Evolutionary conservation across 495 filamentous ascomycete species (phyloP), one percentile per base, ranked within the genome.

Genomic region (Penicillium taxi): DNA sequence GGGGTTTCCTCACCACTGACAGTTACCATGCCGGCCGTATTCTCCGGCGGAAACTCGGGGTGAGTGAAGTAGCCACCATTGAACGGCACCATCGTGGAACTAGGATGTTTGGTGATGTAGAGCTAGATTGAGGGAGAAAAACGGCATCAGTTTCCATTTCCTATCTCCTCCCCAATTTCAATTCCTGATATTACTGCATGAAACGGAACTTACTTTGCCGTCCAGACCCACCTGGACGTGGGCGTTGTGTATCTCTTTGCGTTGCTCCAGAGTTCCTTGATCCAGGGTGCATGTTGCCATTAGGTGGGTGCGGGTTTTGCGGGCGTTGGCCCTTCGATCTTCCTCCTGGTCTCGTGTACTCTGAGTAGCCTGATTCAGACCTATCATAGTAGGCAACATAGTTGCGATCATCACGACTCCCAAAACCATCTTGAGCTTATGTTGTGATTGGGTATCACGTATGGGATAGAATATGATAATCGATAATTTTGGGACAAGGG

Each of bases 331-430:
- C 19, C 40, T 32, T 19, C 51, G 48, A 20, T 35, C 44, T 9
- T 52, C 45, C 20, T 59, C 52, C 7, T 48, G 43, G n/a, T 59
- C 44, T 1, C 44, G 46, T 7, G 35, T 37, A 17, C 41, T 42
- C 17, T 53, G 39, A 12, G 43, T 44, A 8, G 55, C 51, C 34
- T 58, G 52, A 31, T 53, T 58, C 6, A 58, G 32, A 1, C 55
- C 52, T 18, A 48, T 48, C 41, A 56, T 52, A 13, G 52, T 59
- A 6, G 55, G 55, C 39, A 59, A 16, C 55, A 56, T 56, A n/a
- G 52, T 36, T 16, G 49, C 38, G 44, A 59, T 59, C 52, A 59
- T 59, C 21, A 29, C 47, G 24, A 56, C 22, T 2, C 55, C 52
- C 5, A 59, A 15, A 1, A 59, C 52, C 52, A 59, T 38, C 11